Evolutionary conservation across 257 asterid species (phyloP).

Genomic region (Solanum pinnatisectum): DNA sequence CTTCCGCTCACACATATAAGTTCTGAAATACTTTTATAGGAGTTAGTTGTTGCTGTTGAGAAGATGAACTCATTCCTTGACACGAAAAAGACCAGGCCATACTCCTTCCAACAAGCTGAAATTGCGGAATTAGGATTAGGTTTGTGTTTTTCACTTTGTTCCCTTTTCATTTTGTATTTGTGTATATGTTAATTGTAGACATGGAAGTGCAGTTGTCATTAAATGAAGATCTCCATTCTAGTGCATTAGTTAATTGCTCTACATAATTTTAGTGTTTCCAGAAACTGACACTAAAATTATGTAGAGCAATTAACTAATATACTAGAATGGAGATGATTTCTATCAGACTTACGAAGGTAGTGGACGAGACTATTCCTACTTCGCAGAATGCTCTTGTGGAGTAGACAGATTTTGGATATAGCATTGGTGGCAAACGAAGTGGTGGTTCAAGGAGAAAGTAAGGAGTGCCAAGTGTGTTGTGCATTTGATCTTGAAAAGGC

Average conservation of each 20-base stretch:
- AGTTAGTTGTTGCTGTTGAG: slow-evolving; percentile 51
- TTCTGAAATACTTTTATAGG: slow-evolving; percentile 31
- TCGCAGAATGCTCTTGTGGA: background rate
- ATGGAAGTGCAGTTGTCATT: background rate
- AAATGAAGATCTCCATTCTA: background rate
- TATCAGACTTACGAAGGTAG: background rate
- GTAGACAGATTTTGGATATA: background rate
- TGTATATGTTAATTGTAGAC: background rate
- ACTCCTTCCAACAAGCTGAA: slow-evolving; percentile 51
- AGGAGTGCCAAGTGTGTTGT: background rate
- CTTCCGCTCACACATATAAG: background rate
- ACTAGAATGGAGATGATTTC: background rate
- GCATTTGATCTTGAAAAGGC: background rate
- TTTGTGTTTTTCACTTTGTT: slow-evolving; percentile 13
- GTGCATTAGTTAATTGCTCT: background rate
- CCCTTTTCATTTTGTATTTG: background rate
- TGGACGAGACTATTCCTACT: background rate
- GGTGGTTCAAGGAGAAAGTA: background rate
- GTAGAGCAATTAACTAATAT: background rate
- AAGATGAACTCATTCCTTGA: slow-evolving; percentile 49
- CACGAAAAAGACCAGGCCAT: slow-evolving; percentile 28
- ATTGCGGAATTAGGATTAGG: slow-evolving; percentile 55
- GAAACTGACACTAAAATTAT: background rate
- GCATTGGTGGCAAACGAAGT: background rate
- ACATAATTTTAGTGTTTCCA: background rate